These are phyloP conservation scores for Barbatosphaeria neglecta DNA, from an alignment of 495 filamentous ascomycete genomes.

Conservation along the genomic window DNA sequence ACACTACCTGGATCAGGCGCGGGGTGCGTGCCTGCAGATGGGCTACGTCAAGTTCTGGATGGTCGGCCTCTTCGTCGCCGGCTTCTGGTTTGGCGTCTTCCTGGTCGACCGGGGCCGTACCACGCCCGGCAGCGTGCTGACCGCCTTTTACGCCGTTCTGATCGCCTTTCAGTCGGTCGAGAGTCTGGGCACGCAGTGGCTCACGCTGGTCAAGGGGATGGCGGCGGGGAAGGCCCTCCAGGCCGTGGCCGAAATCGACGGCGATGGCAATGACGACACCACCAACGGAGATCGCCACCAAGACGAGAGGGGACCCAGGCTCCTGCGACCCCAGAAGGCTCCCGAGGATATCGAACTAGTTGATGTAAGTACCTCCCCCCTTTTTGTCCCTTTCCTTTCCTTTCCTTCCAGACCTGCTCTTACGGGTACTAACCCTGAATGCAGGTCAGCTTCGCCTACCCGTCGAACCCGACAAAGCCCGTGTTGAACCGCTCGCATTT, in stretches of 20 bases:
- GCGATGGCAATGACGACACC: conserved; percentile 4
- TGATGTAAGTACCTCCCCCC: conserved; percentile 43
- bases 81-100: conserved; percentile 78
- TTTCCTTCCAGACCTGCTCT: neutral
- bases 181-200: conserved; percentile 58
- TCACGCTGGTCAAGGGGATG: conserved; percentile 69
- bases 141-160: conserved; percentile 74
- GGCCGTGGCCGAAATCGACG: conserved; percentile 21
- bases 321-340: conserved; percentile 28
- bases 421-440: too few relatives aligned
- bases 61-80: conserved; percentile 74
- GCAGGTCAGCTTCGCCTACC: conserved; percentile 80
- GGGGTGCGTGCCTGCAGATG: conserved; percentile 56
- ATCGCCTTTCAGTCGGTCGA: conserved; percentile 65
- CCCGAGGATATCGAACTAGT: conserved; percentile 57
- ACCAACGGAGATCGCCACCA: neutral
- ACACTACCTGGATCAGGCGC: conserved; percentile 57
- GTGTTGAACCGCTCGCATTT: conserved; percentile 49
- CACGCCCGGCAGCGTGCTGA: conserved; percentile 57
- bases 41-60: conserved; percentile 62
- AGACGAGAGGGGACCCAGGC: conserved; percentile 2
- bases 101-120: conserved; percentile 44
- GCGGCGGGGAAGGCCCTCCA: conserved; percentile 55
- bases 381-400: neutral
- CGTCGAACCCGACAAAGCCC: conserved; percentile 51